Base-by-base conservation (phyloP, 352 stramenopile species). In the Phytophthora agathidicida region DNA sequence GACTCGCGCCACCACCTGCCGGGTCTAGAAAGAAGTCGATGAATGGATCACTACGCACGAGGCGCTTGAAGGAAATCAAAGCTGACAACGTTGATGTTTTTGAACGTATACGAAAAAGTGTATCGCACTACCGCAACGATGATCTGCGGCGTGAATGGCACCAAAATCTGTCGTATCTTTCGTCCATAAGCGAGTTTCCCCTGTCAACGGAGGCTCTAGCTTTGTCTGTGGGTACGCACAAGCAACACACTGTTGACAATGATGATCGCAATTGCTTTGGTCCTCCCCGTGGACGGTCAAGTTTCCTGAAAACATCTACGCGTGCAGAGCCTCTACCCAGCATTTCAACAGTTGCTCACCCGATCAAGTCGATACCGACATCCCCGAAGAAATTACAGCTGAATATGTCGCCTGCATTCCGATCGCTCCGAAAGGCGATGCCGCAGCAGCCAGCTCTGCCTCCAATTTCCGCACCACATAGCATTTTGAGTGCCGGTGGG, bases 131-230 rank as follows among this genome's bases (percentile, higher is more conserved):
- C 43, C 66, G 73, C 2, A 86, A 85, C 7, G 73, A 85, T 32
- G 50, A 78, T 8, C 46, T 93, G 11, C 64, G 60, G 17, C 76
- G 71, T 38, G 81, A 89, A 19, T 91, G 81, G 79, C 59, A 79
- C 16, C 83, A 89, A 45, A 91, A 89, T 59, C 46, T 86, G 16
- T 77, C 81, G 20, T 93, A 90, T 27, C 56, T 93, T 24, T 71
- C 76, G 16, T 87, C 83, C 7, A 91, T 91, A 39, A 87, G 73
- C 41, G 77, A 83, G 52, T 91, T 86, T 45, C 83, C 76, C 0
- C 31, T 86, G 11, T 41, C 71, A 0, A 46, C 54, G 2, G 66
- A 75, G 9, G 62, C 53, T n/a, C 19, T 61, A 31, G 27, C 51
- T 16, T 65, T 60, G 27, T 17, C 37, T 5, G 41, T 42, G 19